Conservation (phyloP, 306 rosid genomes). For the Malus orientalis region DNA sequence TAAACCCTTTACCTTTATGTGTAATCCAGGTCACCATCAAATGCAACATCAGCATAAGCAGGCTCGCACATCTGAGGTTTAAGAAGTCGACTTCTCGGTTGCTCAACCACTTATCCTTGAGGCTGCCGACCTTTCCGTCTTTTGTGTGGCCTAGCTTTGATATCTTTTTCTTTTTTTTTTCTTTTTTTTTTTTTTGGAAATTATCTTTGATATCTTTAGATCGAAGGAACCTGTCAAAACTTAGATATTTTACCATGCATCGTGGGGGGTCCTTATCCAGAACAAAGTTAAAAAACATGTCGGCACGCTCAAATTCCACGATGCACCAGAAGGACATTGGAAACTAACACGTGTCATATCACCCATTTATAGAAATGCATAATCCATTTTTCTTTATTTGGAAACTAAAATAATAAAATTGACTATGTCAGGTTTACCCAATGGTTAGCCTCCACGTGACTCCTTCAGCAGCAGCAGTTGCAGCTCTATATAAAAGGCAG, state of each 20-base stretch:
- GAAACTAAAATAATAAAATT: neutral
- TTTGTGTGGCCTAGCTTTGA: no score
- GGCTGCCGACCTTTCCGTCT: no score
- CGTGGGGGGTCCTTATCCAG: neutral
- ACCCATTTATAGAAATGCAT: neutral
- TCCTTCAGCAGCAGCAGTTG: neutral
- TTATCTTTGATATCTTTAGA: no score
- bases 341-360: neutral
- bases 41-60: no score
- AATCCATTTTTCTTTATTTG: neutral
- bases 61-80: no score
- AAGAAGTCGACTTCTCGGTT: no score
- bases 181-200: no score
- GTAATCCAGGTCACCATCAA: no score
- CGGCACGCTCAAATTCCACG: neutral
- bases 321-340: neutral
- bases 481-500: neutral
- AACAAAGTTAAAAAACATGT: neutral
- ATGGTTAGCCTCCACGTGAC: neutral
- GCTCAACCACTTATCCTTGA: no score
- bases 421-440: neutral
- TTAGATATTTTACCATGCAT: neutral
- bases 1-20: no score
- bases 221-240: neutral
- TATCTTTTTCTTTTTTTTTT: no score